Conservation (phyloP, 805 yeast species). For the Yarrowia sp. region DNA sequence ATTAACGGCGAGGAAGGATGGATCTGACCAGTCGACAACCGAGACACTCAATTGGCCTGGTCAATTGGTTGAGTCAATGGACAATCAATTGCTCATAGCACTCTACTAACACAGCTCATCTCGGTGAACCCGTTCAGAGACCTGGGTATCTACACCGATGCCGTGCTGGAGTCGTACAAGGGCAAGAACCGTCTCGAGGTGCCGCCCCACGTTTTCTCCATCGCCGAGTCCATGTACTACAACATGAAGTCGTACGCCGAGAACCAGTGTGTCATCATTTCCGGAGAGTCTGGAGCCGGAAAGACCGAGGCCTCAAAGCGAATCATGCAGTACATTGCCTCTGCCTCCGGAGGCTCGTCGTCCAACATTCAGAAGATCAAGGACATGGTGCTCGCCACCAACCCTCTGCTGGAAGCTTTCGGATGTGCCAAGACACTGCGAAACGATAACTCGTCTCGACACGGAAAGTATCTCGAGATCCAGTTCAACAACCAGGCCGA, state of each 20-base stretch:
- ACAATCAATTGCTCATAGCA: no score
- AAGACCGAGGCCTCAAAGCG: slow-evolving; percentile 98
- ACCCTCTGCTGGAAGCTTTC: slow-evolving; percentile 87
- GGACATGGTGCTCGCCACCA: slow-evolving; percentile 97
- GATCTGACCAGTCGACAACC: background rate
- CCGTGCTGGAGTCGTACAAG: slow-evolving; percentile 73
- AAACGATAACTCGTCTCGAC: slow-evolving; percentile 88
- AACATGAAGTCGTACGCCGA: slow-evolving; percentile 93
- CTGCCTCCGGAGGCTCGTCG: slow-evolving; percentile 74
- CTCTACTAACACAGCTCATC: slow-evolving; percentile 57
- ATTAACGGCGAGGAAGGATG: no score
- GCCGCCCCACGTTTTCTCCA: slow-evolving; percentile 97
- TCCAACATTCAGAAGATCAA: slow-evolving; percentile 83
- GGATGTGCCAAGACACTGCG: slow-evolving; percentile 94
- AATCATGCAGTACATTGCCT: slow-evolving; percentile 93
- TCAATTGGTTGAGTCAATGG: no score
- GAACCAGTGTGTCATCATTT: slow-evolving; percentile 94
- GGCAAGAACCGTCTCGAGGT: slow-evolving; percentile 93
- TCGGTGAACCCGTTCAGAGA: slow-evolving; percentile 97
- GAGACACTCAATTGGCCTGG: no score
- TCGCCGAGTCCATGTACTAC: slow-evolving; percentile 96
- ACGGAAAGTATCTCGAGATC: slow-evolving; percentile 92
- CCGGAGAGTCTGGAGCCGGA: slow-evolving; percentile 98
- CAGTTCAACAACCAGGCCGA: slow-evolving; percentile 80
- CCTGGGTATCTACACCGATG: slow-evolving; percentile 90